Percentiles rank a stretch among this genome's conserved stretches.
phyloP scores from a whole-genome alignment of 2,329 filamentous ascomycete genomes.

The Penicillium olsonii region DNA sequence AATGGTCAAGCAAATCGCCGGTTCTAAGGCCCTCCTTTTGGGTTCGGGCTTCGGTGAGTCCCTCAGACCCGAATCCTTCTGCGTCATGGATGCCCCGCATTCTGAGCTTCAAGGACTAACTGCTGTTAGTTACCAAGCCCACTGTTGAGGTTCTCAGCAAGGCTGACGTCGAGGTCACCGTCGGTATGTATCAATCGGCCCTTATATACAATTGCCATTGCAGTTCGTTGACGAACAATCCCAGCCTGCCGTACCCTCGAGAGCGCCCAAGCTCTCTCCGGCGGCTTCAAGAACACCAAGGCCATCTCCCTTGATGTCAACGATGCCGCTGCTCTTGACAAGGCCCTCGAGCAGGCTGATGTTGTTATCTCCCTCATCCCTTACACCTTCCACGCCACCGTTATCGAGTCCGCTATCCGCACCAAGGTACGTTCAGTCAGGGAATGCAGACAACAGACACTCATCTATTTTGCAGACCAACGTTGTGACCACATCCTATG shows the following conservation, averaged over 20 bases:
- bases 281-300: conserved; percentile 69
- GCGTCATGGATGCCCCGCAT: conserved; percentile 22
- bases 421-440: conserved; percentile 56
- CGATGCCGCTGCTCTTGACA: conserved; percentile 74
- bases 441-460: not conserved
- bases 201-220: not conserved
- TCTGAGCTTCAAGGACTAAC: conserved; percentile 11
- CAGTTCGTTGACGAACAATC: not conserved
- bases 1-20: conserved; percentile 40
- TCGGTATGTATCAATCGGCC: conserved; percentile 53
- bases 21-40: conserved; percentile 42
- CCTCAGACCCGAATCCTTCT: not conserved
- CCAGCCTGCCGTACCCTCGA: conserved; percentile 79
- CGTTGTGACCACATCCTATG: conserved; percentile 93
- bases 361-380: conserved; percentile 82
- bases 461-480: conserved; percentile 63
- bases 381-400: conserved; percentile 83
- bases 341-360: conserved; percentile 76
- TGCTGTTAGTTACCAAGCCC: conserved; percentile 56
- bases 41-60: conserved; percentile 41
- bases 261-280: conserved; percentile 72
- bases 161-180: conserved; percentile 64
- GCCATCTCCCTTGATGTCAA: conserved; percentile 82
- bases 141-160: conserved; percentile 65
- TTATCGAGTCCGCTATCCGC: conserved; percentile 91